These are phyloP conservation scores for Cryptococcus jaspeensis DNA, from an alignment of 1,284 basidiomycete genomes.

Conservation along the genomic window DNA sequence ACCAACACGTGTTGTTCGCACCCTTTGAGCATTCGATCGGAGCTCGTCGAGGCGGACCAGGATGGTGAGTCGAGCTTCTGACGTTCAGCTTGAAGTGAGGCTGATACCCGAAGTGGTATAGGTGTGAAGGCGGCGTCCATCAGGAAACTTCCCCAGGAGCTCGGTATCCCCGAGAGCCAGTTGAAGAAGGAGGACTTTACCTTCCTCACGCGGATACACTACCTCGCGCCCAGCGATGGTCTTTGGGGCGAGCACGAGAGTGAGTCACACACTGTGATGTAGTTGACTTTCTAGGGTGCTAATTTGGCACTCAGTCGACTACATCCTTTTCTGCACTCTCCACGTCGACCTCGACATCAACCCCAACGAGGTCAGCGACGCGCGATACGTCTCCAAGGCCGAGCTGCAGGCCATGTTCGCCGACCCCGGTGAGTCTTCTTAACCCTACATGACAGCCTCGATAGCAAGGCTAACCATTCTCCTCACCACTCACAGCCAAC, in stretches of 20 bases:
- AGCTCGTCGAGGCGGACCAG: conserved; percentile 76
- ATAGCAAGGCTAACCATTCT: not conserved
- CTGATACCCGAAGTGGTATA: conserved; percentile 13
- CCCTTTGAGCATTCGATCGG: conserved; percentile 71
- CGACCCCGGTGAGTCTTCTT: conserved; percentile 62
- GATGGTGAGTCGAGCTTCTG: conserved; percentile 56
- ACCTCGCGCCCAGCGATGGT: conserved; percentile 88
- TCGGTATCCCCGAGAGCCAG: conserved; percentile 74
- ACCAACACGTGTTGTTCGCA: conserved; percentile 99
- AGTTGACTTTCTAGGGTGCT: conserved; percentile 7
- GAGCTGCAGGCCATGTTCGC: conserved; percentile 91
- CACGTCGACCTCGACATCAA: conserved; percentile 85
- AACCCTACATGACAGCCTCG: not conserved
- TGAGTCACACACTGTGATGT: conserved; percentile 54
- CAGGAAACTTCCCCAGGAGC: conserved; percentile 93
- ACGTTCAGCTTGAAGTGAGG: not conserved
- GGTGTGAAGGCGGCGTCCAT: conserved; percentile 82
- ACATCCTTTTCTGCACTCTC: conserved; percentile 91
- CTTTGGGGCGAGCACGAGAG: conserved; percentile 99
- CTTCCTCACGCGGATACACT: conserved; percentile 95
- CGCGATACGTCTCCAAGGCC: conserved; percentile 85
- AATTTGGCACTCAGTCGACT: conserved; percentile 71
- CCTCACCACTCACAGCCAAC: conserved; percentile 59
- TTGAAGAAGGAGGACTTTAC: conserved; percentile 84
- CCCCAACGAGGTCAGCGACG: conserved; percentile 85